A percentile compares a stretch with the other conserved stretches of the same genome.
Conservation (phyloP, 2,329 filamentous ascomycete genomes). For the Botryosphaeria dothidea region DNA sequence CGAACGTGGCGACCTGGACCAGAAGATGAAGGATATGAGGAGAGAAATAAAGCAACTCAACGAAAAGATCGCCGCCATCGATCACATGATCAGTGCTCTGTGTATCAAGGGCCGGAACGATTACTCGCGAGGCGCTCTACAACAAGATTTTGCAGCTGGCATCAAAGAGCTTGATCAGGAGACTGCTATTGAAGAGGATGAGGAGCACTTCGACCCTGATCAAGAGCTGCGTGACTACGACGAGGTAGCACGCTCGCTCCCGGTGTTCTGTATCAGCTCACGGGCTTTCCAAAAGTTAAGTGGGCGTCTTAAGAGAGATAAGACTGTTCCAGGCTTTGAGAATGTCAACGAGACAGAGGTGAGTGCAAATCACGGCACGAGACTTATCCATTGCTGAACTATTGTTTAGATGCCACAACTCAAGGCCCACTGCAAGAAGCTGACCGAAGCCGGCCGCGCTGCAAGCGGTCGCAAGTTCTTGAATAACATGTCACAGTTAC, state of each 20-base stretch:
- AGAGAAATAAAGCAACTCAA: constrained; percentile 32
- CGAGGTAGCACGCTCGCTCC: constrained; percentile 55
- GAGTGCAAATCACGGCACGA: constrained; percentile 20
- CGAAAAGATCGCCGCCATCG: constrained; percentile 31
- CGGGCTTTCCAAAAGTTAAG: constrained; percentile 64
- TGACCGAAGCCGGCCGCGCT: constrained; percentile 54
- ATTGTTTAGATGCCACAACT: constrained; percentile 51
- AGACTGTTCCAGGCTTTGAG: constrained; percentile 54
- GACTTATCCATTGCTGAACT: background rate
- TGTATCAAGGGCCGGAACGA: constrained; percentile 60
- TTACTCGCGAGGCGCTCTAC: constrained; percentile 57
- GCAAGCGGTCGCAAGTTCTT: constrained; percentile 52
- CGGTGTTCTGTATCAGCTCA: constrained; percentile 66
- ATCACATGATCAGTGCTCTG: constrained; percentile 37
- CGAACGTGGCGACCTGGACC: constrained; percentile 30
- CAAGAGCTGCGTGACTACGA: constrained; percentile 60
- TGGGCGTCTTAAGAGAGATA: constrained; percentile 56
- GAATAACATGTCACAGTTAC: constrained; percentile 50
- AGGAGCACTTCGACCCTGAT: constrained; percentile 56
- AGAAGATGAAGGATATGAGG: constrained; percentile 33
- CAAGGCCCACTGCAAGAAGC: constrained; percentile 58
- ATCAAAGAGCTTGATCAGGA: constrained; percentile 63
- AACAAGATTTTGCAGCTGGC: constrained; percentile 60
- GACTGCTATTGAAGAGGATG: constrained; percentile 53
- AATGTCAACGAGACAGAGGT: constrained; percentile 55